Conservation (phyloP, 1,284 basidiomycete species). For the Xerocomus amazonicus region DNA sequence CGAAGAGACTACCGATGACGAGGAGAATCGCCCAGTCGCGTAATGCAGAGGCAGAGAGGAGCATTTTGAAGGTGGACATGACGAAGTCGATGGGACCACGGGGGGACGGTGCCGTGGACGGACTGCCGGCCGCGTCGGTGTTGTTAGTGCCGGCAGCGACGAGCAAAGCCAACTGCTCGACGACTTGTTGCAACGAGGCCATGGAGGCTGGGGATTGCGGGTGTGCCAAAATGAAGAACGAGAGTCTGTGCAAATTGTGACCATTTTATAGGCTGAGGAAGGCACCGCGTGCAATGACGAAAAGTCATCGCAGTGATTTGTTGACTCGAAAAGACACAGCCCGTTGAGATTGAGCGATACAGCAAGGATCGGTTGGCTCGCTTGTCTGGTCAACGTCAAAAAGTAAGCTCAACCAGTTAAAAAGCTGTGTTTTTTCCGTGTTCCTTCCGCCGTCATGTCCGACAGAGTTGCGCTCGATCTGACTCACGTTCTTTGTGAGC, state of each 20-base stretch:
- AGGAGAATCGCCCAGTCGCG: conserved; percentile 65
- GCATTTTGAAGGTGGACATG: conserved; percentile 35
- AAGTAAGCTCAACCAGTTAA: not conserved
- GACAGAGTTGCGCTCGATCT: conserved; percentile 50
- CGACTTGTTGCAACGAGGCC: conserved; percentile 29
- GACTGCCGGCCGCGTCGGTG: conserved; percentile 3
- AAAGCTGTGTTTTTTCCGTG: not conserved
- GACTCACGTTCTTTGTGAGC: conserved; percentile 66
- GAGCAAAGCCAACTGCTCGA: conserved; percentile 29
- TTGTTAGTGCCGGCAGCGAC: conserved; percentile 14
- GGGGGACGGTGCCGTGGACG: not conserved
- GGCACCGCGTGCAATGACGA: not conserved
- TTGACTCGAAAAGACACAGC: not conserved
- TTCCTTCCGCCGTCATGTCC: conserved; percentile 12
- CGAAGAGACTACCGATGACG: conserved; percentile 57
- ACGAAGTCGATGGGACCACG: conserved; percentile 19
- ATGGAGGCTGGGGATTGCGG: conserved; percentile 4
- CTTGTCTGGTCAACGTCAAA: too few relatives aligned
- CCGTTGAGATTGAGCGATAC: not conserved
- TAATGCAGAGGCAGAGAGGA: conserved; percentile 51
- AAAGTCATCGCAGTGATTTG: not conserved
- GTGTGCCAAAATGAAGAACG: not conserved
- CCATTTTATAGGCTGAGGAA: not conserved
- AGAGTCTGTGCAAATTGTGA: not conserved
- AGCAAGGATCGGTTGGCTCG: not conserved